Evolutionary conservation across 2,329 filamentous ascomycete species (phyloP), one percentile per base, ranked within the genome.

Genomic region (Hansfordia pulvinata): DNA sequence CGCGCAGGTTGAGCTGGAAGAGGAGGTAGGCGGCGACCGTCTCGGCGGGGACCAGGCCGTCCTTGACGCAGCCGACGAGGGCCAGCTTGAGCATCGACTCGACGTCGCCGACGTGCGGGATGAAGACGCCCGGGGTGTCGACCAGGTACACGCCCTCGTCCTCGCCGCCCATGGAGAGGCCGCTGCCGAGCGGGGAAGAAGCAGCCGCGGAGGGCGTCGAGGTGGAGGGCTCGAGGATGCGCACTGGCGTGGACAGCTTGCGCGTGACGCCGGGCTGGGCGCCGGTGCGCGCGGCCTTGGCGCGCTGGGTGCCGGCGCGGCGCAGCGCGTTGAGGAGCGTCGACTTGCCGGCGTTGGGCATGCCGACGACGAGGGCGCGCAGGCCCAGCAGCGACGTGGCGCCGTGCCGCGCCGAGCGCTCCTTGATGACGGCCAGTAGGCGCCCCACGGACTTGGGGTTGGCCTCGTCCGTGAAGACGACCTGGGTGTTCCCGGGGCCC

Each of bases 301-400:
- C 36, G 10, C 47, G 45, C 18, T 41, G 41, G 38, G 82, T 66
- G 20, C 84, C 83, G 11, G 65, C 60, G 20, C 63, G 68, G 12
- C 90, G 76, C 25, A 96, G 65, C 10, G 76, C 70, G 50, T 98
- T 98, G 21, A 98, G 70, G n/a, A 98, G 62, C 2, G 86, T 85
- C 24, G 83, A 93, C 55, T 98, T 98, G 19, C 90, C 90, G 1
- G 93, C 83, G 47, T 98, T 98, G 19, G 90, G 90, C 86, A 98
- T 94, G 29, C 90, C 90, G 10, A 96, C 86, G 1, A 96, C 71
- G 50, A 98, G 69, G 30, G 85, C 70, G 25, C 85, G 72, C 39
- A 84, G 68, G n/a, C 85, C 86, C 6, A 81, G 76, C n/a, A 96
- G 56, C 13, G 69, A 69, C n/a, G n/a, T n/a, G n/a, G n/a, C n/a